Conservation (phyloP, 2,329 filamentous ascomycete genomes). For the Elsinoe batatas region DNA sequence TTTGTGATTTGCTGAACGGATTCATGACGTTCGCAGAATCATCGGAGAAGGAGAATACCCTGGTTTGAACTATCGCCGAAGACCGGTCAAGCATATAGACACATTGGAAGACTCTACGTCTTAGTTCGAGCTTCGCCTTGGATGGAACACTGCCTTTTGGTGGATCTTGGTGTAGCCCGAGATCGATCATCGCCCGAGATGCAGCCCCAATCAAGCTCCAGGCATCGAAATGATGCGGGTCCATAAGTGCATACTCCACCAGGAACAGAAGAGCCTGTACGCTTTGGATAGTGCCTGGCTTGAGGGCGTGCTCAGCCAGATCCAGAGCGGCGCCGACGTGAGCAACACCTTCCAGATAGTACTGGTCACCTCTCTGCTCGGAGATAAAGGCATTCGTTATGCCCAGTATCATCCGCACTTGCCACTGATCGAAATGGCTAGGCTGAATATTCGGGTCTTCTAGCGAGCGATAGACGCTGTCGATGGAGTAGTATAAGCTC, state of each 20-base stretch:
- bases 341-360: slow-evolving; percentile 50
- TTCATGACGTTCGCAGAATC: slow-evolving; percentile 75
- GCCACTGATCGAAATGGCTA: slow-evolving; percentile 61
- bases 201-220: slow-evolving; percentile 93
- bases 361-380: slow-evolving; percentile 52
- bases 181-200: slow-evolving; percentile 73
- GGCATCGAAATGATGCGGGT: slow-evolving; percentile 83
- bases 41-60: slow-evolving; percentile 89
- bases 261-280: slow-evolving; percentile 81
- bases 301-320: slow-evolving; percentile 71
- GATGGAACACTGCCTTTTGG: slow-evolving; percentile 59
- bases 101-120: slow-evolving; percentile 79
- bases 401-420: slow-evolving; percentile 80
- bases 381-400: slow-evolving; percentile 70
- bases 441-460: slow-evolving; percentile 35
- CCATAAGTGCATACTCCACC: slow-evolving; percentile 80
- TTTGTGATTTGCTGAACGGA: slow-evolving; percentile 42
- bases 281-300: slow-evolving; percentile 72
- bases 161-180: slow-evolving; percentile 89
- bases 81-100: slow-evolving; percentile 84
- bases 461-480: slow-evolving; percentile 66
- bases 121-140: slow-evolving; percentile 61
- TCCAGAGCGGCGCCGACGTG: slow-evolving; percentile 59
- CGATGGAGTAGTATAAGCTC: slow-evolving; percentile 64
- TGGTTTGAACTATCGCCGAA: slow-evolving; percentile 77